Base-by-base conservation (phyloP, 345 rosid genomes). In the Eutrema heterophyllum region DNA sequence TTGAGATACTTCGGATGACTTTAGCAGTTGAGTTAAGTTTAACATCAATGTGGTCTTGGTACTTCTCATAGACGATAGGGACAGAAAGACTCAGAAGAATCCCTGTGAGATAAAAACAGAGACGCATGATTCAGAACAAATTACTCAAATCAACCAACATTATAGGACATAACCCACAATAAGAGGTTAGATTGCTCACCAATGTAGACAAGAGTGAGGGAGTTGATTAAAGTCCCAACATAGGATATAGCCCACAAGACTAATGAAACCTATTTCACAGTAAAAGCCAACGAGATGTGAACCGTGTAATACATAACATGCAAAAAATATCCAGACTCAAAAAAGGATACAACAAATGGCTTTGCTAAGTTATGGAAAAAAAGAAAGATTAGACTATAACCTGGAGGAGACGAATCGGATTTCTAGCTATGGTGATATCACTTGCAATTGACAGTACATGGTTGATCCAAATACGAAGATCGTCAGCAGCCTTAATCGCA, bases 61-160 rank as follows among this genome's bases (percentile, higher is more conserved):
- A 90, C 78, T 86, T 89, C 68, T 86, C 91, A 69, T 92, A 89
- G 15, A 89, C 55, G 13, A 88, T 43, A 12, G 99, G 99, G 59
- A 81, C 81, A 11, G 89, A 85, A 26, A 96, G 81, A 75, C 89
- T 79, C 27, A 96, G 86, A 79, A 92, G 87, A 78, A 86, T 67
- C 62, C 83, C 98, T 96, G 86, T 75, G 65, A 44, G 60, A 67
- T 6, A 63, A 56, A 21, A 26, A 60, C 49, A 76, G 33, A 30
- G 14, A 21, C 15, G 61, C 5, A 16, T 41, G 53, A 58, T 48
- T 46, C 11, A 32, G 24, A 52, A 68, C 39, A 40, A 27, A 64
- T 12, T 8, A 59, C 68, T 55, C 58, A 48, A 38, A 70, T 30
- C 27, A 43, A 55, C 38, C 35, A 13, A 58, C 32, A 40, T 32